Conservation (phyloP, 352 stramenopile species). For the Phytopythium ostracodes region DNA sequence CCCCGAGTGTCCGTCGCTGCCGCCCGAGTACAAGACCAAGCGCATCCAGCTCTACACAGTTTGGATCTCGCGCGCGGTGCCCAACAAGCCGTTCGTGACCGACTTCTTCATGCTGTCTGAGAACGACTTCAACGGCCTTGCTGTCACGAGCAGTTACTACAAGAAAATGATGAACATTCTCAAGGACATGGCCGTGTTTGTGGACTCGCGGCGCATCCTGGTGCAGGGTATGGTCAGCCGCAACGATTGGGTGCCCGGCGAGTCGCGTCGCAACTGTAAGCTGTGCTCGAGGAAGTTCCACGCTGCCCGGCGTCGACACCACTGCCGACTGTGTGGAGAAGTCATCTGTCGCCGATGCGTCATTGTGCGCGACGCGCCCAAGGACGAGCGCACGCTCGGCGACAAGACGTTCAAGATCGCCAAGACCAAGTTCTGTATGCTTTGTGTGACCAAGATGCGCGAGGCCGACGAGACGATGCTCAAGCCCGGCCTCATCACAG, state of each 20-base stretch:
- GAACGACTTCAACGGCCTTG: conserved; percentile 38
- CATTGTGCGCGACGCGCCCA: conserved; percentile 46
- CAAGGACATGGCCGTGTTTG: conserved; percentile 52
- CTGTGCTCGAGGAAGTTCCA: conserved; percentile 64
- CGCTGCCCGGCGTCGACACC: conserved; percentile 59
- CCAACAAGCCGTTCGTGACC: conserved; percentile 32
- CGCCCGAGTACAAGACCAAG: conserved; percentile 44
- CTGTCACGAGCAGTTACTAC: conserved; percentile 32
- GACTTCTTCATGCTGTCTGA: conserved; percentile 61
- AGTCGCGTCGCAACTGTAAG: conserved; percentile 44
- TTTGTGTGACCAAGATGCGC: conserved; percentile 61
- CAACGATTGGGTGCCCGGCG: conserved; percentile 44
- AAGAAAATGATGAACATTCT: conserved; percentile 58
- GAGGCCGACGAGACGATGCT: conserved; percentile 19
- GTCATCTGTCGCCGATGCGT: conserved; percentile 73
- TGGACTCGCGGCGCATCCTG: conserved; percentile 59
- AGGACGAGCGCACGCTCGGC: conserved; percentile 16
- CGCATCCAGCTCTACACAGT: conserved; percentile 53
- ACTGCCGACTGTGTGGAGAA: conserved; percentile 77
- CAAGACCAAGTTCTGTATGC: conserved; percentile 70
- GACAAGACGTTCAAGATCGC: conserved; percentile 45
- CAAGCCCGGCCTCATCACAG: conserved; percentile 8
- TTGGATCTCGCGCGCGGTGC: conserved; percentile 38
- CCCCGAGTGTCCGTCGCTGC: conserved; percentile 50
- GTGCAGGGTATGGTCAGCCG: conserved; percentile 41